Base-by-base conservation (phyloP, 1,284 basidiomycete species). In the Lentinula novae-zelandiae region DNA sequence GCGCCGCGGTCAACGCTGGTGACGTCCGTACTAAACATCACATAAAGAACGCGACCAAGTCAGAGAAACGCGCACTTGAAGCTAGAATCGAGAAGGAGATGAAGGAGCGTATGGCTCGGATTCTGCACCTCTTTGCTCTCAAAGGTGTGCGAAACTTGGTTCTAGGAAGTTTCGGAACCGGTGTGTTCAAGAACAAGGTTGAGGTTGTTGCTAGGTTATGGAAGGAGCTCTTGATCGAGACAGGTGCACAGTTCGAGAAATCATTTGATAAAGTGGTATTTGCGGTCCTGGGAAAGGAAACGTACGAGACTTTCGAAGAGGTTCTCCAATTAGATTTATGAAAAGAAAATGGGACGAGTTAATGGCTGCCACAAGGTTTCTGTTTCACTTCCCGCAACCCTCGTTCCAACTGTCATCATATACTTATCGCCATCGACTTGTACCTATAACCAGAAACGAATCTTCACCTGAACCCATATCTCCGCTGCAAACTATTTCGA, bases 131-230 rank as follows among this genome's bases (percentile, higher is more conserved):
- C n/a, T 87, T 89, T 67, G 83, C 89, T 72, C 75, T 73, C 38
- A 76, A 82, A 64, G 82, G 82, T 8, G 79, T 81, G 15, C 75
- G 75, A 63, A 78, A 83, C 64, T 61, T 90, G 49, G 85, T 91
- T 1, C 71, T 90, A 48, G 89, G 89, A 34, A 86, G 84, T 65
- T 90, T 89, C 71, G 89, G 89, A 9, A 90, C 87, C 0, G 89
- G 88, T 0, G 87, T 85, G 6, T 90, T 89, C 71, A 75, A 74
- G 64, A 90, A 90, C 67, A 75, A 79, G 34, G 81, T 89, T 15
- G 69, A 72, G 55, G 72, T 76, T 60, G 77, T 89, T 39, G 86
- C 85, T 1, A 69, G 70, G 53, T 74, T 86, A 13, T 89, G 86
- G 85, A 83, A 78, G 39, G 82, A 86, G 50, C 69, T 89, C 27